phyloP scores from a whole-genome alignment of 352 stramenopile genomes.

The Globisporangium polare region DNA sequence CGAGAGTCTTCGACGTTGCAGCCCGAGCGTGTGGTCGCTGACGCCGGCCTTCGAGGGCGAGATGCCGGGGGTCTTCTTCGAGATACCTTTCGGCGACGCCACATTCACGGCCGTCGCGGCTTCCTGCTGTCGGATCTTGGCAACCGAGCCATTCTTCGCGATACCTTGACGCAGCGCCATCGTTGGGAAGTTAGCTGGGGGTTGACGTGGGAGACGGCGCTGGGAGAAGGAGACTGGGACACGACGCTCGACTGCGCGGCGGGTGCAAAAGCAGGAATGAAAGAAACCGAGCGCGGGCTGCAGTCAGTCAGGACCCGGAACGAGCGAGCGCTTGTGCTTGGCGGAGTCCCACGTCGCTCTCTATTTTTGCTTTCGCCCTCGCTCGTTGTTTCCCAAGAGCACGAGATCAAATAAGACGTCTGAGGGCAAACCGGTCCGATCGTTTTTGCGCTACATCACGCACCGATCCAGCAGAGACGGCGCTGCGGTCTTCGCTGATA shows the following conservation, averaged over 20 bases:
- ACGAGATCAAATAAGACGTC: neutral
- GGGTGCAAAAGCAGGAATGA: constrained; percentile 13
- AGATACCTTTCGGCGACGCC: constrained; percentile 78
- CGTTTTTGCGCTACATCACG: neutral
- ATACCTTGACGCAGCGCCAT: constrained; percentile 41
- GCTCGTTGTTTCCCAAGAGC: neutral
- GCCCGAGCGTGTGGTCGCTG: constrained; percentile 50
- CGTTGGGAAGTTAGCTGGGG: neutral
- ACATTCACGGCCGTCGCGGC: constrained; percentile 53
- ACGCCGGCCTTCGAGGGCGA: constrained; percentile 30
- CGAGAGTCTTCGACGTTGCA: constrained; percentile 64
- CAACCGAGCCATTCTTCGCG: constrained; percentile 44
- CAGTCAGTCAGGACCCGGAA: neutral
- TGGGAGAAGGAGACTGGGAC: constrained; percentile 8
- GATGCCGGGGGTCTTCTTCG: constrained; percentile 58
- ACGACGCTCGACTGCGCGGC: constrained; percentile 2
- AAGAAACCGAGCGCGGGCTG: neutral
- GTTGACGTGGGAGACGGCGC: neutral
- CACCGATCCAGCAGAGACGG: neutral
- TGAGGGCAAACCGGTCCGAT: neutral
- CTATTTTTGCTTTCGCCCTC: neutral
- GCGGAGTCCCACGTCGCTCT: neutral
- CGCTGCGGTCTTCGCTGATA: neutral
- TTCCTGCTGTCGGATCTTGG: constrained; percentile 60
- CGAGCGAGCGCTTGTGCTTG: neutral